Evolutionary conservation across 306 rosid genomes (phyloP).

Genomic region (Purshia tridentata): DNA sequence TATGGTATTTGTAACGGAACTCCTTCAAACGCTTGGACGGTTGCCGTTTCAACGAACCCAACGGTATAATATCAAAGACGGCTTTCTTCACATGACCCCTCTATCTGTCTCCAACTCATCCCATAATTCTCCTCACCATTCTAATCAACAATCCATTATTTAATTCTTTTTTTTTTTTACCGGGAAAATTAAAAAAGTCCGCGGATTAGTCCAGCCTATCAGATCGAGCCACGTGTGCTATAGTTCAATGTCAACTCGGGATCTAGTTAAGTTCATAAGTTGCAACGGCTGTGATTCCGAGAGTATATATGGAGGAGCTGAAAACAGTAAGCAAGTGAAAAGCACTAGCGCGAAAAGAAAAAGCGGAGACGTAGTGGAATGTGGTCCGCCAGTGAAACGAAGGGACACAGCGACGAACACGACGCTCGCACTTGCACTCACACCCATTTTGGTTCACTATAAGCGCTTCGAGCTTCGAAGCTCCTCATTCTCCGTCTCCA

Average conservation of each 20-base stretch:
- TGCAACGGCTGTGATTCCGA: no score
- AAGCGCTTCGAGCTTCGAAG: background rate
- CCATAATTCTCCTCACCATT: background rate
- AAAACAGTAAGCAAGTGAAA: no score
- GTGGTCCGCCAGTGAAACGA: slow-evolving; percentile 56
- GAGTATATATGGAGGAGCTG: no score
- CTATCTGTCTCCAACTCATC: background rate
- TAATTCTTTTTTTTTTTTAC: background rate
- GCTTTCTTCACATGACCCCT: background rate
- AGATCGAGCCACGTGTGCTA: background rate
- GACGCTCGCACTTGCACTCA: slow-evolving; percentile 27
- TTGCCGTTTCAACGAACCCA: slow-evolving; percentile 5
- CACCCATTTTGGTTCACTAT: slow-evolving; percentile 8
- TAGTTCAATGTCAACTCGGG: background rate
- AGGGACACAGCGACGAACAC: slow-evolving; percentile 66
- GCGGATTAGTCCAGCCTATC: background rate
- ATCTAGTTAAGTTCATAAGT: no score
- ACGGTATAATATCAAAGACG: background rate
- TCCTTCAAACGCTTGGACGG: background rate
- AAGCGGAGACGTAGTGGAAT: slow-evolving; percentile 40
- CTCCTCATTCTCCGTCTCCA: background rate
- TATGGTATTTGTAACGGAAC: background rate
- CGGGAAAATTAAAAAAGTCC: background rate
- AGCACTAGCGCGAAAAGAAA: background rate
- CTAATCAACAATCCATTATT: background rate